Evolutionary conservation across 2,329 filamentous ascomycete genomes (phyloP).

Genomic region (Cryphonectria japonica): DNA sequence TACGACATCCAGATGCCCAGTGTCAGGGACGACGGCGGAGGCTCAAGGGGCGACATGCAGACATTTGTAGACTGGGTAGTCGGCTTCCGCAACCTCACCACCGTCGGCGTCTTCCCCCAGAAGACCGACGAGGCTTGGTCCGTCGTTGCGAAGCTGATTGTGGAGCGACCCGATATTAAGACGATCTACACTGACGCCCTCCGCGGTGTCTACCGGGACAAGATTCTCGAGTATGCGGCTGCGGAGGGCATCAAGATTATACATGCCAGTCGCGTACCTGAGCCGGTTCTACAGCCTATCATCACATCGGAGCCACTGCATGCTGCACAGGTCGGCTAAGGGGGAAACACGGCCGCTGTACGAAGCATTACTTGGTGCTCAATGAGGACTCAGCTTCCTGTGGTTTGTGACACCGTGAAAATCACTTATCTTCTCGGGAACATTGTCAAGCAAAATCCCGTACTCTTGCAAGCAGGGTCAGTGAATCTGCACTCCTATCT

Average conservation of each 20-base stretch:
- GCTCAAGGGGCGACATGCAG: neutral
- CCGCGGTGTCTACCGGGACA: constrained; percentile 3
- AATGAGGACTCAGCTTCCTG: neutral
- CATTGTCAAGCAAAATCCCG: too few species aligned
- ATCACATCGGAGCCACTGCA: neutral
- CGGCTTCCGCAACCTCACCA: constrained; percentile 20
- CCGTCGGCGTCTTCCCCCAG: constrained; percentile 18
- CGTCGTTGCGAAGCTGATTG: constrained; percentile 11
- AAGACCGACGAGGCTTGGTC: neutral
- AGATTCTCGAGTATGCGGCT: constrained; percentile 6
- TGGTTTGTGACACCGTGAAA: neutral
- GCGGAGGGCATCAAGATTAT: constrained; percentile 17
- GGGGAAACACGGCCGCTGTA: neutral
- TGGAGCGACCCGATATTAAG: constrained; percentile 6
- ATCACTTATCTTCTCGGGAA: too few species aligned
- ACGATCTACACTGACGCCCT: constrained; percentile 27
- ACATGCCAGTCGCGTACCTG: constrained; percentile 16
- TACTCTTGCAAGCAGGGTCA: too few species aligned
- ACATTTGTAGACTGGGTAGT: constrained; percentile 15
- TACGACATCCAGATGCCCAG: neutral
- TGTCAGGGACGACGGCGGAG: neutral
- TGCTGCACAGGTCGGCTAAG: neutral
- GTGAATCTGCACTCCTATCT: too few species aligned
- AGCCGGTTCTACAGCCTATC: constrained; percentile 16
- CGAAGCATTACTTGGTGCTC: neutral